A percentile compares a stretch with the other conserved stretches of the same genome.
Conservation (phyloP, 2,329 filamentous ascomycete genomes). For the Emmonsiellopsis sp. region DNA sequence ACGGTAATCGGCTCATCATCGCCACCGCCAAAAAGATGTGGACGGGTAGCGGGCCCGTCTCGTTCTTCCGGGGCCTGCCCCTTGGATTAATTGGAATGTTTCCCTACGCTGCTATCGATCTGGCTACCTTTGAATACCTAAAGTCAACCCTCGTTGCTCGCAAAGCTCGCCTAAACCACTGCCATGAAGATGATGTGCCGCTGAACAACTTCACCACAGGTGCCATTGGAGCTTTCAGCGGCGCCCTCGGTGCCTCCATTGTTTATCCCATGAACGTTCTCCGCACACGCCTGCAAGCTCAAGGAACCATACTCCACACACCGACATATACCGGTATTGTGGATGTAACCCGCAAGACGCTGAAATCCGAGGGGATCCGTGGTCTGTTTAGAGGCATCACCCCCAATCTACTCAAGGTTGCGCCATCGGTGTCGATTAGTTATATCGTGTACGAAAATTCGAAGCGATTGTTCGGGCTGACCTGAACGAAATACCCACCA, state of each 20-base stretch:
- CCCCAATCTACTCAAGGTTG: conserved; percentile 91
- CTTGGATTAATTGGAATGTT: conserved; percentile 97
- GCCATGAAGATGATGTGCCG: conserved; percentile 72
- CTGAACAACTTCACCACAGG: conserved; percentile 78
- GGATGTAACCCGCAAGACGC: conserved; percentile 77
- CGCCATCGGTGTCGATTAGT: conserved; percentile 88
- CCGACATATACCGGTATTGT: conserved; percentile 82
- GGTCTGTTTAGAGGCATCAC: conserved; percentile 93
- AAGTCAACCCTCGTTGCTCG: conserved; percentile 64
- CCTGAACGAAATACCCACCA: conserved; percentile 18
- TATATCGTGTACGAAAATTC: conserved; percentile 90
- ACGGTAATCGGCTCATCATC: conserved; percentile 71
- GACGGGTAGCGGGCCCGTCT: conserved; percentile 59
- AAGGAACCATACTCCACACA: conserved; percentile 86
- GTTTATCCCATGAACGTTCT: conserved; percentile 95
- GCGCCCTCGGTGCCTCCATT: conserved; percentile 82
- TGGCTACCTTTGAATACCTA: conserved; percentile 88
- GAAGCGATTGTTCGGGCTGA: conserved; percentile 57
- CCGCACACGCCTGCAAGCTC: conserved; percentile 82
- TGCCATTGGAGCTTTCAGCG: conserved; percentile 80
- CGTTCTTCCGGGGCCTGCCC: conserved; percentile 84
- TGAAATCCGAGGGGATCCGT: conserved; percentile 69
- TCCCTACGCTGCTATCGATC: conserved; percentile 92
- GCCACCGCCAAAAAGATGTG: conserved; percentile 84
- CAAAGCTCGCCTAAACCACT: conserved; percentile 58